Evolutionary conservation across 179 eudicot species (phyloP), one percentile per base, ranked within the genome.

Genomic region (Vitellaria paradoxa): DNA sequence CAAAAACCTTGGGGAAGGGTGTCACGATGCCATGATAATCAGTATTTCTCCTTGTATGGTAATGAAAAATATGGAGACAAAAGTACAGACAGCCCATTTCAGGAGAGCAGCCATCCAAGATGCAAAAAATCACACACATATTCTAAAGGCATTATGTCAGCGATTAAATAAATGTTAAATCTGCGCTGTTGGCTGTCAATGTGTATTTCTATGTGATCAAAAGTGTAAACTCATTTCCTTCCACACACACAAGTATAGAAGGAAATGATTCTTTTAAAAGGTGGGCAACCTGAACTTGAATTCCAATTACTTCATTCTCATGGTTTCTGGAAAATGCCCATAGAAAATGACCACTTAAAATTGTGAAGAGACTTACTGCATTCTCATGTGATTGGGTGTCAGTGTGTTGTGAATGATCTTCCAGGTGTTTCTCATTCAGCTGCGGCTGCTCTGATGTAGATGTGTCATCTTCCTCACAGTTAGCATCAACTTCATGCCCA

Each of bases 401-500:
- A 72, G 78, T 12, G 60, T 82, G 87, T 69, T 77, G 85, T 53
- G 85, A 65, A 75, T 82, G 79, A 76, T 90, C 91, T 75, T 90
- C 96, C 2, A 81, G 53, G 57, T 79, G 82, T 80, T 87, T 91
- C 76, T 89, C 97, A 77, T 75, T 87, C 45, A 21, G 50, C 74
- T 77, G 88, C 59, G 78, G 84, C 79, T 79, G 90, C 81, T 90
- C 93, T 61, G 89, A 82, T 59, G 86, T 81, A 57, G 88, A 88
- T 78, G 87, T 81, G 62, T 86, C 92, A 73, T 90, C 93, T 82
- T 82, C 96, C 79, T 88, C 92, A 69, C 74, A 20, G 74, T 78
- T 76, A 14, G 69, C 75, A 62, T 95, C 93, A 61, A 88, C 89
- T 73, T 89, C 99, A 73, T 84, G 85, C 64, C 89, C 97, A 76